Base-by-base conservation (phyloP, 2,329 filamentous ascomycete species). In the Aureobasidium sp. region DNA sequence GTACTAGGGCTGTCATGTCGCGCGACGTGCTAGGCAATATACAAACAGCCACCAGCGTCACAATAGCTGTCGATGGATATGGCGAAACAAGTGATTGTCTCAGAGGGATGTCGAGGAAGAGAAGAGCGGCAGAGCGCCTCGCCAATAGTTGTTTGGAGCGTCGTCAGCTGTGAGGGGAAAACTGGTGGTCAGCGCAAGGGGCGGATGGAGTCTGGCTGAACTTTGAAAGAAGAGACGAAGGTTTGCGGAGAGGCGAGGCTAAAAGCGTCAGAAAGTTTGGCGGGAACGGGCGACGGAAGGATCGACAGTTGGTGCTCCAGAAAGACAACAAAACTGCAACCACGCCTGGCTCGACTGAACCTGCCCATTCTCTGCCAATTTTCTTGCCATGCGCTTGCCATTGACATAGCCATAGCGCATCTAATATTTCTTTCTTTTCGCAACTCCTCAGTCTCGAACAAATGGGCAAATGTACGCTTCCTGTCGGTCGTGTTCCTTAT, bases 351-450 rank as follows among this genome's bases (percentile, higher is more conserved):
- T 42, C 10, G 20, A 37, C 2, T 17, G 26, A 13, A 29, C 26
- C 51, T 42, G 36, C 32, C 20, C 23, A 27, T n/a, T 23, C 37
- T 42, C 17, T 15, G 15, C 51, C 15, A 13, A 5, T 13, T 12
- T 15, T 32, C n/a, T 9, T 74, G 91, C 89, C 76, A 92, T 82
- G 44, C 20, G 37, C 46, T 23, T 53, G 50, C 47, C 36, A 55
- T 42, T 41, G 36, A 42, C 15, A 20, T 32, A 41, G 13, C 23
- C 9, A 20, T 13, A 39, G 32, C 34, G 34, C 26, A 60, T 47
- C 32, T 36, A 41, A 32, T 5, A 29, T 44, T 5, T 23, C 17
- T 20, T n/a, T 26, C 23, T n/a, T 44, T 23, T 20, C 10, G n/a
- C n/a, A 32, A 2, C 15, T 17, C 12, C 27, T 23, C 41, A 2